Percentiles rank a stretch among this genome's conserved stretches.
These are phyloP conservation scores for Prunus yedoensis DNA, from an alignment of 331 rosid genomes.

Conservation along the genomic window DNA sequence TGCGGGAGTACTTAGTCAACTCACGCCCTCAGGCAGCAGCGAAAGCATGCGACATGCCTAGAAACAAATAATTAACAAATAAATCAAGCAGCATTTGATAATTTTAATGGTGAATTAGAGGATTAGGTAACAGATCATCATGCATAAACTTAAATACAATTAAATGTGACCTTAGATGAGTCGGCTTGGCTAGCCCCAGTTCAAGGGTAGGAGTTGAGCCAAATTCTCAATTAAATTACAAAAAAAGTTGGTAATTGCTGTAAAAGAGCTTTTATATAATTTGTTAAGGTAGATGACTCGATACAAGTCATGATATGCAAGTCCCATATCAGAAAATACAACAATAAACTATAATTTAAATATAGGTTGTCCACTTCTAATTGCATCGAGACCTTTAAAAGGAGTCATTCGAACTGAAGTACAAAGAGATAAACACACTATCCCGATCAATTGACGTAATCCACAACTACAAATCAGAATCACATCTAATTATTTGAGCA, in stretches of 20 bases:
- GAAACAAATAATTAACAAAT: neutral
- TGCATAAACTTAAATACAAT: neutral
- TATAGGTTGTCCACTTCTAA: no score
- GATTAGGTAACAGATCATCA: neutral
- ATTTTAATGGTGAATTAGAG: neutral
- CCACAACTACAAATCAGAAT: no score
- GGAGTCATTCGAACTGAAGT: rapidly evolving
- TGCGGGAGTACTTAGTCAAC: neutral
- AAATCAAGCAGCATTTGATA: neutral
- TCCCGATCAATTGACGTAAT: no score
- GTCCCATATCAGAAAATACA: rapidly evolving
- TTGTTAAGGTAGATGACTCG: no score
- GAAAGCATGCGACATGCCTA: conserved; percentile 2
- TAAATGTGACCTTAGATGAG: neutral
- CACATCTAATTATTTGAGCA: no score
- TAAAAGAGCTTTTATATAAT: neutral
- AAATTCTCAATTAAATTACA: neutral
- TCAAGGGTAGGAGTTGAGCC: neutral
- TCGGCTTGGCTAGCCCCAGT: neutral
- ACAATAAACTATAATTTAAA: no score
- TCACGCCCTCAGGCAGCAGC: neutral
- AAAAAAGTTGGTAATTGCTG: neutral
- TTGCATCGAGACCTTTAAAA: no score
- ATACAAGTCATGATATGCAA: no score
- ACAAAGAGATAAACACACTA: rapidly evolving